Percentiles rank a stretch among this genome's conserved stretches.
phyloP scores from a whole-genome alignment of 352 stramenopile genomes.

The Pythium utonaiense region DNA sequence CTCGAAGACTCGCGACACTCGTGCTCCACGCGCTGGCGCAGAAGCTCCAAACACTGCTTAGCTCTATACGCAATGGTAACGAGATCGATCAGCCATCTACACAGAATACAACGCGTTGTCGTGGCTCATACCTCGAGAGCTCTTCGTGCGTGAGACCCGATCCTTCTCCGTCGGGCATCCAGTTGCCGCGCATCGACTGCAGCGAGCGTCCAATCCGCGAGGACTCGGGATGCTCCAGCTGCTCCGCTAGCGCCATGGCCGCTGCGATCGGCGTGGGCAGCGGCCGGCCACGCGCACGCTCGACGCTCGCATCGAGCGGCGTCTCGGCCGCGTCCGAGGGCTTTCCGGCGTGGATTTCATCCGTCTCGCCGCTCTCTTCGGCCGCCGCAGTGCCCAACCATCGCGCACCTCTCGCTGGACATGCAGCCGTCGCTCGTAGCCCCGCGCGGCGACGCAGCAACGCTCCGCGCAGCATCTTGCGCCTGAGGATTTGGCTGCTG shows the following conservation, averaged over 20 bases:
- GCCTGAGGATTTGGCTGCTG: background rate
- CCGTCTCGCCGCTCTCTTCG: background rate
- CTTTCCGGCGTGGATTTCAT: background rate
- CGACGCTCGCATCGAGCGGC: background rate
- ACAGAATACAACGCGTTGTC: too few relatives aligned
- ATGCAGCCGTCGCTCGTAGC: background rate
- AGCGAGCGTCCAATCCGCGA: constrained; percentile 15
- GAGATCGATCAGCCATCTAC: too few relatives aligned
- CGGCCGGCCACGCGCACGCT: background rate
- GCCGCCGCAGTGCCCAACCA: background rate
- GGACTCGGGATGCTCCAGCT: constrained; percentile 18
- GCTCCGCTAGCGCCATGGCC: constrained; percentile 24
- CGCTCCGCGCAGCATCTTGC: constrained; percentile 8
- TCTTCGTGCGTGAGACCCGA: constrained; percentile 18
- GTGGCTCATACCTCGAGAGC: constrained; percentile 17
- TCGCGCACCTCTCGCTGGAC: background rate
- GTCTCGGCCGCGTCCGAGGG: background rate
- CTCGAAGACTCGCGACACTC: constrained; percentile 1
- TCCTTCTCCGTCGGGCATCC: constrained; percentile 17
- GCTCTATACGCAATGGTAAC: constrained; percentile 5
- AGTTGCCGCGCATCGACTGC: constrained; percentile 7
- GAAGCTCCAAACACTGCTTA: constrained; percentile 13
- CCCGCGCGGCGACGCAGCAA: constrained; percentile 16
- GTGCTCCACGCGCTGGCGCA: constrained; percentile 14
- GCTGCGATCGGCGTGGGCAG: constrained; percentile 25